phyloP scores from a whole-genome alignment of 257 asterid species.

The Petunia axillaris region DNA sequence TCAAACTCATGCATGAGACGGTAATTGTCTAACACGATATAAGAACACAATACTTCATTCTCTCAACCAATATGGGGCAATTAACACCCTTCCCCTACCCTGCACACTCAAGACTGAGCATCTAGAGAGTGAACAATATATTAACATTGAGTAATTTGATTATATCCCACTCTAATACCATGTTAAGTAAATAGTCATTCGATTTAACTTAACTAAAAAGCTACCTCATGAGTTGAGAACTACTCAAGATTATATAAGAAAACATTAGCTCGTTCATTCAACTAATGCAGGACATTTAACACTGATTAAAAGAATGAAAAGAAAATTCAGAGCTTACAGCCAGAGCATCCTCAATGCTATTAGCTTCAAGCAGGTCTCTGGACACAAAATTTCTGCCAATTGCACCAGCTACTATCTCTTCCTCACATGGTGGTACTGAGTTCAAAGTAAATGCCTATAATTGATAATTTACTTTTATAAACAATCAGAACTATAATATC shows the following conservation, averaged over 20 bases:
- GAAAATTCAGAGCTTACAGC: slow-evolving; percentile 44
- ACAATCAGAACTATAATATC: slow-evolving; percentile 1
- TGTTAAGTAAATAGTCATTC: not conserved
- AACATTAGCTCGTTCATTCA: not conserved
- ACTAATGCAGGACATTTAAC: not conserved
- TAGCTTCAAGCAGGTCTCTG: slow-evolving; percentile 80
- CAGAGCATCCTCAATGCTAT: slow-evolving; percentile 70
- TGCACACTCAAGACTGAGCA: not conserved
- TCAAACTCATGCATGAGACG: no score
- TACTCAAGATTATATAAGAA: not conserved
- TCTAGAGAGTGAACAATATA: not conserved
- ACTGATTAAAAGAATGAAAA: not conserved
- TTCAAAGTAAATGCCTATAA: slow-evolving; percentile 81
- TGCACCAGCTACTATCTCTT: slow-evolving; percentile 73
- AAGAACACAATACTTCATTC: not conserved
- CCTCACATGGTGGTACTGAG: slow-evolving; percentile 74
- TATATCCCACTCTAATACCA: not conserved
- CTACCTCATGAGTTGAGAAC: not conserved
- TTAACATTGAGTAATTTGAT: not conserved
- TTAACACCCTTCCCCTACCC: not conserved
- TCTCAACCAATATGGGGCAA: not conserved
- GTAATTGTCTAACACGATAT: not conserved
- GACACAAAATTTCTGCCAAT: slow-evolving; percentile 83
- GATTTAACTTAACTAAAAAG: not conserved
- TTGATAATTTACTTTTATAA: not conserved